Evolutionary conservation across 495 filamentous ascomycete genomes (phyloP).

Genomic region (Penicillium goetzii): DNA sequence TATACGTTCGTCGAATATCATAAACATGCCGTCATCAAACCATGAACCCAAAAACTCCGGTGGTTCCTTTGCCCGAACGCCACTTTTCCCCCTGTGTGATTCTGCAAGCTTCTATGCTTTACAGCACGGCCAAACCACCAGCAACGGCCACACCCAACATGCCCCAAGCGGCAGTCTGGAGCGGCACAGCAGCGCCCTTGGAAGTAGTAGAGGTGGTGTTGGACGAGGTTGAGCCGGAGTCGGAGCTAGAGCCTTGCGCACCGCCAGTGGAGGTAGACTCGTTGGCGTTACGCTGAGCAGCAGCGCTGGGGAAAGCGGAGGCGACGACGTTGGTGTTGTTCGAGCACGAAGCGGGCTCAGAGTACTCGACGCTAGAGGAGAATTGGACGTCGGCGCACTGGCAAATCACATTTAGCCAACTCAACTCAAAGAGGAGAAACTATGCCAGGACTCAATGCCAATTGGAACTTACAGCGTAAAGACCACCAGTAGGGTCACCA

Average conservation of each 20-base stretch:
- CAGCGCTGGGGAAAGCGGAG: slow-evolving; percentile 33
- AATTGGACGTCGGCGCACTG: slow-evolving; percentile 69
- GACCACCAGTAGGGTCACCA: slow-evolving; percentile 54
- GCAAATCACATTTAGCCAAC: neutral
- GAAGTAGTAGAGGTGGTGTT: slow-evolving; percentile 19
- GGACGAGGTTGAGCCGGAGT: slow-evolving; percentile 9
- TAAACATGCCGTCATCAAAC: neutral
- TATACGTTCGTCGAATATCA: neutral
- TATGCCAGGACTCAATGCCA: neutral
- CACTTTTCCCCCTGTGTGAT: neutral
- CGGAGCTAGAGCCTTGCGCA: slow-evolving; percentile 29
- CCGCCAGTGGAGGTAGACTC: slow-evolving; percentile 37
- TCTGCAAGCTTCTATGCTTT: slow-evolving; percentile 1
- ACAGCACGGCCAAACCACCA: slow-evolving; percentile 39
- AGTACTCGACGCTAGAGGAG: slow-evolving; percentile 34
- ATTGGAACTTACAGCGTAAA: slow-evolving; percentile 54
- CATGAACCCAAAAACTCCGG: neutral
- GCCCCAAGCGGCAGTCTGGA: slow-evolving; percentile 43
- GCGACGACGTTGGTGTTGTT: slow-evolving; percentile 57
- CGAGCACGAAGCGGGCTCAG: slow-evolving; percentile 45
- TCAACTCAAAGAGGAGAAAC: neutral
- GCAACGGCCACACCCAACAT: slow-evolving; percentile 35
- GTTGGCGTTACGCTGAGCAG: slow-evolving; percentile 43
- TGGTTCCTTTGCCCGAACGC: slow-evolving; percentile 2
- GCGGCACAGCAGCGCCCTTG: slow-evolving; percentile 31